Base-by-base conservation (phyloP, 352 stramenopile genomes). In the Phytopythium delawarense region DNA sequence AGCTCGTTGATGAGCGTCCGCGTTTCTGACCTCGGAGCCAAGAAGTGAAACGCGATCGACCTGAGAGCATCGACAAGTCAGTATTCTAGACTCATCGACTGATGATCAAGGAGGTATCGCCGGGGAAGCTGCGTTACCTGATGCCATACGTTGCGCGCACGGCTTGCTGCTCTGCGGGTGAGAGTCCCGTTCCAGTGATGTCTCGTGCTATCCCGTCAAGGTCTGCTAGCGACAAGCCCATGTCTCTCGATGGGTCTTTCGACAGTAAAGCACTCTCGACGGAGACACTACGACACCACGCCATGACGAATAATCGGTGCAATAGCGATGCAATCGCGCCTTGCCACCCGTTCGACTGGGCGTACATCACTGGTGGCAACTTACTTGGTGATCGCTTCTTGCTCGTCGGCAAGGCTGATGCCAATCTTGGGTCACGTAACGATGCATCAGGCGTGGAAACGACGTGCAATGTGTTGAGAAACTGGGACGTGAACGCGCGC, bases 401-500 rank as follows among this genome's bases (percentile, higher is more conserved):
- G 18, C n/a, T 20, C 7, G 18, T 7, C 13, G 18, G 2, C 32
- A 48, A 45, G 39, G 5, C 39, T 15, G 52, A 9, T n/a, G 37
- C 37, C 18, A 13, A 18, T 35, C 20, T 52, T 15, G 16, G 9
- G n/a, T 11, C 18, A 8, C 28, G 7, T 9, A 16, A n/a, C 18
- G 23, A 11, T 28, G 7, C 13, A 7, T 42, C 18, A 23, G 54
- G 8, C 4, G 55, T 30, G 21, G 55, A 39, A 2, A 81, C 53
- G 8, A 72, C 35, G 42, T 74, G 66, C 18, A 77, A 54, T 6
- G 67, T 80, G 32, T 72, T 64, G 9, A 89, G 57, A 34, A 81
- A 89, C 35, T 79, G 65, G 2, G 57, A 62, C 2, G 80, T 89
- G 66, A 89, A 89, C 3, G 42, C 35, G 7, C 76, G 64, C 25